A percentile compares a stretch with the other conserved stretches of the same genome.
These are phyloP conservation scores for Suillus subluteus DNA, from an alignment of 768 basidiomycete genomes.

Conservation along the genomic window DNA sequence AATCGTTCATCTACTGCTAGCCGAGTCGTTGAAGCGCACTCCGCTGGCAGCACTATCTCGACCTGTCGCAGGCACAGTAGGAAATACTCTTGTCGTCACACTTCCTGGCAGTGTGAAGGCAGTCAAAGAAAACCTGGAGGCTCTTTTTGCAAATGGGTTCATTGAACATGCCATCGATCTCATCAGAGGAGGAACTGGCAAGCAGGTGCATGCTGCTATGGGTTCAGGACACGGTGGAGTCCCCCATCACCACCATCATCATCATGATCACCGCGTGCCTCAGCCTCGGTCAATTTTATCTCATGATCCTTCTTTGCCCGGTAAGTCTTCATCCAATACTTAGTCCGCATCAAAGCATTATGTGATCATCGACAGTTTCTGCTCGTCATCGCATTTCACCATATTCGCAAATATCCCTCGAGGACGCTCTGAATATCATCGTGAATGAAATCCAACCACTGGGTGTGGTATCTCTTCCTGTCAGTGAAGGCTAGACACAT, in stretches of 20 bases:
- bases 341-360: neutral
- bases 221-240: slow-evolving; percentile 36
- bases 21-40: slow-evolving; percentile 71
- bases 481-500: slow-evolving; percentile 32
- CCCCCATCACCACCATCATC: slow-evolving; percentile 39
- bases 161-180: slow-evolving; percentile 75
- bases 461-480: slow-evolving; percentile 42
- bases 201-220: slow-evolving; percentile 56
- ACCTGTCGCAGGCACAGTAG: slow-evolving; percentile 77
- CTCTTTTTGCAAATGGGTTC: slow-evolving; percentile 60
- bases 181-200: slow-evolving; percentile 68
- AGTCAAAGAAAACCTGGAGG: slow-evolving; percentile 75
- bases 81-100: slow-evolving; percentile 70
- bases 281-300: slow-evolving; percentile 62
- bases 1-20: slow-evolving; percentile 73
- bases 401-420: slow-evolving; percentile 69
- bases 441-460: slow-evolving; percentile 51
- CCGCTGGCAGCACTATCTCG: slow-evolving; percentile 82
- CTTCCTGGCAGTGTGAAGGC: slow-evolving; percentile 88
- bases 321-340: slow-evolving; percentile 42
- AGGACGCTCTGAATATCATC: slow-evolving; percentile 65
- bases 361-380: slow-evolving; percentile 48
- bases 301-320: slow-evolving; percentile 69
- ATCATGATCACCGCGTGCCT: slow-evolving; percentile 49
- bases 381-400: slow-evolving; percentile 77